Evolutionary conservation across 129 eudicot species (phyloP), one percentile per base, ranked within the genome.

Genomic region (Chrysanthemum seticuspe): DNA sequence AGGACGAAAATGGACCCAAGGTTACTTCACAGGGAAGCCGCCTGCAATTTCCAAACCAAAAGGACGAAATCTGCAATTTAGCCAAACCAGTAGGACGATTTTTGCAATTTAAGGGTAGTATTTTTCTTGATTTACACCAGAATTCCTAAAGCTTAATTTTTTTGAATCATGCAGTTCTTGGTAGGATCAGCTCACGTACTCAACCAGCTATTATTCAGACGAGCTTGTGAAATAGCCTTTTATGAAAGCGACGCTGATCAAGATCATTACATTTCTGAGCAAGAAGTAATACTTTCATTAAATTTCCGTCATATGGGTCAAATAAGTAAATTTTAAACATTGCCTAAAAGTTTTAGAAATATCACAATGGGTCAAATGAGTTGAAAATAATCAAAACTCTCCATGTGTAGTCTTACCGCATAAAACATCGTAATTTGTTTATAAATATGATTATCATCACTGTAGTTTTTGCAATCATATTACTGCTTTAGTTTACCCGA

Each of bases 221-320:
- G 67, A 62, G 96, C 93, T 45, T 90, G 96, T 78, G 99, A 90
- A 84, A 75, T 76, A 15, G 96, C 96, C 56, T 94, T 94, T 63
- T 70, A 59, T 56, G 88, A 74, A 71, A 87, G 83, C 45, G 83
- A 84, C 74, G 6, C 50, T 55, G 73, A 75, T 58, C 77, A 78
- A 82, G 84, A 86, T 61, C 64, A 78, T 71, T 72, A 77, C 82
- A 79, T 93, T 66, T 60, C 79, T 58, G 69, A 84, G 73, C 85
- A 87, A 83, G 90, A 89, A 84, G 98, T 93, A 79, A 78, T 25
- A n/a, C 71, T 78, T 40, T 16, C 19, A 21, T 13, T 6, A 49
- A 5, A 57, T 34, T 56, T 57, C 40, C 68, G 6, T 36, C 69
- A 40, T 68, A 6, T 3, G 34, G 9, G 34, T 75, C 12, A 5